Conservation (phyloP, 2,329 filamentous ascomycete species). For the Nemania serpens region DNA sequence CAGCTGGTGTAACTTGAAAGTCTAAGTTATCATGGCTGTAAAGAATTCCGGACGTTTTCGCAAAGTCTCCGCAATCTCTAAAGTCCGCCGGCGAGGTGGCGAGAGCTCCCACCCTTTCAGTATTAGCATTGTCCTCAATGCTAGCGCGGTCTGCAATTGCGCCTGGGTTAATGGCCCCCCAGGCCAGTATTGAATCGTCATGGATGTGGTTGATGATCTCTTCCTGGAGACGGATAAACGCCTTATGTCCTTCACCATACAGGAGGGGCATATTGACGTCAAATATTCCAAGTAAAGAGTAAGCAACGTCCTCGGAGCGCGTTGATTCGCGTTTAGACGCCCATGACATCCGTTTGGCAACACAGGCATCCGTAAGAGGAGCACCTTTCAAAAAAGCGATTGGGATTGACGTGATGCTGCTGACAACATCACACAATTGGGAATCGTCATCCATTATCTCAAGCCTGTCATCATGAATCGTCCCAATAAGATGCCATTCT, state of each 20-base stretch:
- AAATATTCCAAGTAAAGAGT: constrained; percentile 14
- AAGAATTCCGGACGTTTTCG: background rate
- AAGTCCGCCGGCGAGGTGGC: background rate
- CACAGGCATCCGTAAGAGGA: background rate
- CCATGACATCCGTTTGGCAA: background rate
- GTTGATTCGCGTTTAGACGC: background rate
- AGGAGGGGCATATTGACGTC: constrained; percentile 22
- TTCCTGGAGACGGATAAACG: constrained; percentile 19
- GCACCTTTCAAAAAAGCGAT: background rate
- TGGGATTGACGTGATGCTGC: background rate
- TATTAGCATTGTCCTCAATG: background rate
- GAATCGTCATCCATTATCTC: background rate
- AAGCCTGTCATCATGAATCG: constrained; percentile 1
- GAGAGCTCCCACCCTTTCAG: background rate
- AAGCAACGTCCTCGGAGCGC: background rate
- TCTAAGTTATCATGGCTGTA: background rate
- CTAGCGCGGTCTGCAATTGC: background rate
- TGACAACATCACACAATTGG: background rate
- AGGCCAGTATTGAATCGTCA: background rate
- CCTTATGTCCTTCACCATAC: constrained; percentile 13
- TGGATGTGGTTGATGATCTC: constrained; percentile 10
- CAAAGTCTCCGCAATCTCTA: background rate
- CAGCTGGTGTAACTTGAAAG: background rate
- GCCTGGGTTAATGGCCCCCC: background rate
- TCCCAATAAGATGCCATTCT: constrained; percentile 4